These are phyloP conservation scores for Neoscytalidium dimidiatum DNA, from an alignment of 2,329 filamentous ascomycete species.

Conservation along the genomic window DNA sequence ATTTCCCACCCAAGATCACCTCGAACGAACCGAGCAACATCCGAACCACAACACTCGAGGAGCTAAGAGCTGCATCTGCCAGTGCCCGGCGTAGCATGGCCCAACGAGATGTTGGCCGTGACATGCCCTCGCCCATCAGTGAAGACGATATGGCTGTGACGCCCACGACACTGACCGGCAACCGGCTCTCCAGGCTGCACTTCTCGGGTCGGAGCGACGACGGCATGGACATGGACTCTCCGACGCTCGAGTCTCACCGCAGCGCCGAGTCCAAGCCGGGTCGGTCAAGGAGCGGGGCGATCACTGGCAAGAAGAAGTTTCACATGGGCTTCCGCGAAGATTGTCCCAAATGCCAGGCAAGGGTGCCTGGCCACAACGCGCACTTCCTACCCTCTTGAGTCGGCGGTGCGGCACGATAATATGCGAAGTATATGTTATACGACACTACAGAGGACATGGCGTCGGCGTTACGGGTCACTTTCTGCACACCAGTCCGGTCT, in stretches of 20 bases:
- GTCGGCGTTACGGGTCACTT: background rate
- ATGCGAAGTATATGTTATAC: background rate
- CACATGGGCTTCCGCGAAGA: slow-evolving; percentile 53
- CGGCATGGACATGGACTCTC: slow-evolving; percentile 34
- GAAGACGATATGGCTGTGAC: slow-evolving; percentile 41
- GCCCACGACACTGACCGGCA: slow-evolving; percentile 38
- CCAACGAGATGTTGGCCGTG: slow-evolving; percentile 25
- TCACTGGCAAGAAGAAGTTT: slow-evolving; percentile 42
- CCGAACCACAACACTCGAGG: slow-evolving; percentile 3
- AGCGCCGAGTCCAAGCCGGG: slow-evolving; percentile 27
- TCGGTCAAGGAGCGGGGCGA: slow-evolving; percentile 40
- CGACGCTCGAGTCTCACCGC: slow-evolving; percentile 20
- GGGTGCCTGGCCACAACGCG: slow-evolving; percentile 53
- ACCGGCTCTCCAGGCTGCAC: slow-evolving; percentile 40
- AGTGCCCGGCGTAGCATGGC: slow-evolving; percentile 1
- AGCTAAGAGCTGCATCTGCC: slow-evolving; percentile 11
- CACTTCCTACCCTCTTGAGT: slow-evolving; percentile 41
- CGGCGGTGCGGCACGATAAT: background rate
- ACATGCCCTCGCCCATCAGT: slow-evolving; percentile 44
- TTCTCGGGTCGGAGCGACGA: slow-evolving; percentile 30
- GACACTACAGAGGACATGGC: background rate
- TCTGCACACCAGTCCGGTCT: background rate
- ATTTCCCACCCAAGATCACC: slow-evolving; percentile 29
- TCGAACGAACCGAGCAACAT: background rate
- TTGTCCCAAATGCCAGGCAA: slow-evolving; percentile 50